Base-by-base conservation (phyloP, 2,329 filamentous ascomycete species). In the Fusarium illudens region DNA sequence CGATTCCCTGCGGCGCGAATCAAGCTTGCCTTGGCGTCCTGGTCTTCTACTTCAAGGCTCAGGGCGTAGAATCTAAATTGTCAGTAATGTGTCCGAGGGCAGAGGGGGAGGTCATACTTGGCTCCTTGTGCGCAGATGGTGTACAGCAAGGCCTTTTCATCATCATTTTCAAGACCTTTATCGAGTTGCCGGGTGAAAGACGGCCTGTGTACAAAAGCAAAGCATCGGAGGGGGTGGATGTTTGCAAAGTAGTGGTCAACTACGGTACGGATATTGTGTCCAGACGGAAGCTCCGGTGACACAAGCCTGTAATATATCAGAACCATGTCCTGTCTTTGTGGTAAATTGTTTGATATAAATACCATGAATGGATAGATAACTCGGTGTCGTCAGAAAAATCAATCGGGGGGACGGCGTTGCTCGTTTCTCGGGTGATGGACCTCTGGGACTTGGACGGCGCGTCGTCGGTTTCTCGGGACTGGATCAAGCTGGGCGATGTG, bases 171-270 rank as follows among this genome's bases (percentile, higher is more conserved):
- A 46, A 79, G 73, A 0, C 78, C 78, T 22, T 77, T 79, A 58
- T 80, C 78, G 6, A 80, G 70, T 46, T 79, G 78, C 6, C 78
- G 71, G 65, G 79, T 78, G 51, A 80, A 80, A 1, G 78, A 79
- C 4, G 78, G 78, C 51, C 79, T 79, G 53, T 80, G 78, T 17
- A 80, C 77, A 73, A 80, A 80, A 15, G 79, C 78, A 55, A 80
- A 80, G 62, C 79, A 80, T 19, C 79, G 75, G 5, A 80, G 73
- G n/a, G 78, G 78, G 52, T 80, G 84, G 5, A 80, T 70, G 29
- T 80, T 80, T 60, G 77, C 70, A 65, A 80, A 80, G 58, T 80
- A 80, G 61, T 78, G 78, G 46, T 79, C 78, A 22, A 79, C 75
- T 4, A 79, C 74, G 0, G 73, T 74, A 13, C 78, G 78, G 20